Base-by-base conservation (phyloP, 139 green algal species). In the Volvox reticuliferus region DNA sequence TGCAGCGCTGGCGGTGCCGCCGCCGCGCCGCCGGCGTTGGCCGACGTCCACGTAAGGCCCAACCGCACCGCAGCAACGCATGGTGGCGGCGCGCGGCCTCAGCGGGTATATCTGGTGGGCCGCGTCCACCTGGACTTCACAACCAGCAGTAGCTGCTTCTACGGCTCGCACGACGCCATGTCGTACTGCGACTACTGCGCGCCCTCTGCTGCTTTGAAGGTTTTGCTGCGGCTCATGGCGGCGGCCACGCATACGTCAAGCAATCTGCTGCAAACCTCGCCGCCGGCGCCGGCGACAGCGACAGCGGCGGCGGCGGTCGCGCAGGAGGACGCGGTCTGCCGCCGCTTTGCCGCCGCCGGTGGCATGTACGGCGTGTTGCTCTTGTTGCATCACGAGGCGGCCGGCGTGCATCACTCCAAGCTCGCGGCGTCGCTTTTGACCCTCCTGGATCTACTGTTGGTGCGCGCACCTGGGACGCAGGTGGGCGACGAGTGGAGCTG, bases 151-250 rank as follows among this genome's bases (percentile, higher is more conserved):
- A 63, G 65, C 37, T 92, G 91, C 91, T 82, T 93, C 79, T 93
- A 92, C 82, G 61, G 68, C 61, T 79, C 82, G 0, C 87, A 92
- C 30, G 87, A 81, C 81, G 22, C 87, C 17, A 71, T 55, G 26
- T 30, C 87, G 33, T 90, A 90, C 80, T 93, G 91, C 73, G 91
- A 92, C 65, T 93, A 93, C 87, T 93, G 87, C 71, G 71, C 86
- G 3, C 91, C 91, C 63, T 85, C 55, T 20, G 86, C 89, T 2
- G 89, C 82, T 30, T 50, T 95, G 17, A 91, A 90, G 1, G 88
- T 85, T 21, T 88, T 95, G 78, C 55, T 88, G 20, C 50, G 83
- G 13, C 71, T 95, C 26, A 80, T 91, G 65, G 63, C 81, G 28
- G 18, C 65, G 35, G 55, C 44, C n/a, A 32, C 50, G 55, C 6